Conservation (phyloP, 2,329 filamentous ascomycete species). For the Aureobasidium pullulans region DNA sequence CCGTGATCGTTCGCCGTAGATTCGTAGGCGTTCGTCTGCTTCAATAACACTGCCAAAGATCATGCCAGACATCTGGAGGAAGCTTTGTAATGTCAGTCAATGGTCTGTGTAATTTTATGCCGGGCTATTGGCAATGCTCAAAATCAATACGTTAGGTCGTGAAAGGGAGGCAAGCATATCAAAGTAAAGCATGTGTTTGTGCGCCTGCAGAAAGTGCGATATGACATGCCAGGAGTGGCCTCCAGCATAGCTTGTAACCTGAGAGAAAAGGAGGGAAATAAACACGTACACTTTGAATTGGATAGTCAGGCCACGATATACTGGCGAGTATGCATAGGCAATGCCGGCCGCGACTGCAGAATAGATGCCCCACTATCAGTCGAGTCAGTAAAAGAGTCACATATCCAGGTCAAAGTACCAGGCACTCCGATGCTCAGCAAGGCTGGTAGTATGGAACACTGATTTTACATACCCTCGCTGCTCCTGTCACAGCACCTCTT, state of each 20-base stretch:
- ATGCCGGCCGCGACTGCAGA: slow-evolving; percentile 55
- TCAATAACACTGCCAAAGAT: slow-evolving; percentile 70
- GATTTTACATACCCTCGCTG: slow-evolving; percentile 47
- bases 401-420: neutral
- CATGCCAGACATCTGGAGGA: slow-evolving; percentile 80
- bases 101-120: neutral
- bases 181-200: no score
- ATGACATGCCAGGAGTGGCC: no score
- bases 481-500: slow-evolving; percentile 59
- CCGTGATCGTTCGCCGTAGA: slow-evolving; percentile 59
- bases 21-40: slow-evolving; percentile 60
- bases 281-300: slow-evolving; percentile 67
- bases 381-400: neutral
- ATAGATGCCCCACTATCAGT: slow-evolving; percentile 57
- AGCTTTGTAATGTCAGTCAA: slow-evolving; percentile 41
- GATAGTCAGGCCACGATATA: slow-evolving; percentile 65
- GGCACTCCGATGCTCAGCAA: neutral
- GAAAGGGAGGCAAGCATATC: no score
- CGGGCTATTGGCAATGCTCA: no score
- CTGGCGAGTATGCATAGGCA: slow-evolving; percentile 58
- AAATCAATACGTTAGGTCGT: no score
- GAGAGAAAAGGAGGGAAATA: slow-evolving; percentile 10
- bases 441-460: no score
- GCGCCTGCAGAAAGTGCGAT: no score
- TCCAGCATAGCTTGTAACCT: slow-evolving; percentile 19